Evolutionary conservation across 306 rosid species (phyloP).

Genomic region (Cucumis hystrix): DNA sequence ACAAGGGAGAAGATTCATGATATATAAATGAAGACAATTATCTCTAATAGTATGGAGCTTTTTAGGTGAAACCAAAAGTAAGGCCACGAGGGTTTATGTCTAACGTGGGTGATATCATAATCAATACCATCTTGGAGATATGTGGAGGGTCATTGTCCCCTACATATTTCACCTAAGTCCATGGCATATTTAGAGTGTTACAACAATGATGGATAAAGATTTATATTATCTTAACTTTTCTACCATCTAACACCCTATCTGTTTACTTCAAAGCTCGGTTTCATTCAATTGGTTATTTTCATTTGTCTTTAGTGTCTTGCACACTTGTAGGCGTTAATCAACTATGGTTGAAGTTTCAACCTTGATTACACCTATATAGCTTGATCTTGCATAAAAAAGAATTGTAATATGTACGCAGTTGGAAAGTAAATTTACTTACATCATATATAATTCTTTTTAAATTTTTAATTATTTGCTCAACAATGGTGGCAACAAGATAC

Average conservation of each 20-base stretch:
- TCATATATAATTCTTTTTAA: not conserved
- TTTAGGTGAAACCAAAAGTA: too few relatives aligned
- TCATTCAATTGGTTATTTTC: not conserved
- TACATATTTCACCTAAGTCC: not conserved
- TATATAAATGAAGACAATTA: too few relatives aligned
- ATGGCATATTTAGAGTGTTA: not conserved
- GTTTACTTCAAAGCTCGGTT: not conserved
- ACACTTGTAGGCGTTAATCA: not conserved
- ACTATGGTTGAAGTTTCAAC: not conserved
- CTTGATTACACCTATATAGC: not conserved
- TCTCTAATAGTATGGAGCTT: too few relatives aligned
- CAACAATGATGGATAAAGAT: not conserved
- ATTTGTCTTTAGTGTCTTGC: not conserved
- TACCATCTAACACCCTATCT: not conserved
- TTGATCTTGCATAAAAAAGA: not conserved
- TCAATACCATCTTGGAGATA: too few relatives aligned
- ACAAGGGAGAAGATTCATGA: too few relatives aligned
- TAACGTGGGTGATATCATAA: too few relatives aligned
- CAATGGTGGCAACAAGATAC: not conserved
- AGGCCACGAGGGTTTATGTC: too few relatives aligned
- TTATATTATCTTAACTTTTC: not conserved
- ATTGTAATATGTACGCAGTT: not conserved
- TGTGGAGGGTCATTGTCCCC: too few relatives aligned
- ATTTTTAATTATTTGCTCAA: not conserved
- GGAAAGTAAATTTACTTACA: not conserved